phyloP scores from a whole-genome alignment of 139 green algal genomes.

The Coccomyxa sp. region DNA sequence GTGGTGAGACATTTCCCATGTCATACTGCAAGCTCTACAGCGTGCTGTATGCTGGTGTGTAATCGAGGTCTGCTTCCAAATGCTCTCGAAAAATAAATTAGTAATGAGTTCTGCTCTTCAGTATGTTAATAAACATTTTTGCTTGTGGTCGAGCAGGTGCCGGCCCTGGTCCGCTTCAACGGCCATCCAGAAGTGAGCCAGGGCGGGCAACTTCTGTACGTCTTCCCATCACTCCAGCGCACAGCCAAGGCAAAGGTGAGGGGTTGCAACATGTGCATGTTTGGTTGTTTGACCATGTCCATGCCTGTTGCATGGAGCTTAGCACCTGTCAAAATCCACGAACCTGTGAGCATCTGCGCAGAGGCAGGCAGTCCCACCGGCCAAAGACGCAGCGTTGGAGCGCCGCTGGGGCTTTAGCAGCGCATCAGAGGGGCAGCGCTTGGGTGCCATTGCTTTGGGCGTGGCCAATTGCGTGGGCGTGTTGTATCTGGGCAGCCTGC shows the following conservation, averaged over 20 bases:
- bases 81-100: too few species aligned
- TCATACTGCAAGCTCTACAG: background rate
- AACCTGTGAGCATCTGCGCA: background rate
- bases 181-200: slow-evolving; percentile 80
- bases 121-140: too few species aligned
- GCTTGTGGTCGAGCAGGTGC: slow-evolving; percentile 31
- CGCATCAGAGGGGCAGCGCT: slow-evolving; percentile 48
- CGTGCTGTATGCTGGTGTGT: too few species aligned
- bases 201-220: slow-evolving; percentile 83
- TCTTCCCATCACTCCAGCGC: slow-evolving; percentile 77
- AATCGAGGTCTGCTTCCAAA: too few species aligned
- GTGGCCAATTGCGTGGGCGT: slow-evolving; percentile 86
- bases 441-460: slow-evolving; percentile 55
- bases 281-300: background rate
- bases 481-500: slow-evolving; percentile 43
- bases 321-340: background rate
- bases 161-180: slow-evolving; percentile 79
- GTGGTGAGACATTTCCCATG: slow-evolving; percentile 31
- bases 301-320: background rate
- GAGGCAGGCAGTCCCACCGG: background rate
- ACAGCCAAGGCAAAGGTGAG: slow-evolving; percentile 37
- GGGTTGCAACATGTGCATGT: background rate
- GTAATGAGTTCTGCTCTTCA: too few species aligned
- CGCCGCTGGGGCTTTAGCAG: slow-evolving; percentile 39
- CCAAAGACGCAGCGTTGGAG: slow-evolving; percentile 3